Evolutionary conservation across 1,284 basidiomycete genomes (phyloP).

Genomic region (Ganoderma leucocontextum): DNA sequence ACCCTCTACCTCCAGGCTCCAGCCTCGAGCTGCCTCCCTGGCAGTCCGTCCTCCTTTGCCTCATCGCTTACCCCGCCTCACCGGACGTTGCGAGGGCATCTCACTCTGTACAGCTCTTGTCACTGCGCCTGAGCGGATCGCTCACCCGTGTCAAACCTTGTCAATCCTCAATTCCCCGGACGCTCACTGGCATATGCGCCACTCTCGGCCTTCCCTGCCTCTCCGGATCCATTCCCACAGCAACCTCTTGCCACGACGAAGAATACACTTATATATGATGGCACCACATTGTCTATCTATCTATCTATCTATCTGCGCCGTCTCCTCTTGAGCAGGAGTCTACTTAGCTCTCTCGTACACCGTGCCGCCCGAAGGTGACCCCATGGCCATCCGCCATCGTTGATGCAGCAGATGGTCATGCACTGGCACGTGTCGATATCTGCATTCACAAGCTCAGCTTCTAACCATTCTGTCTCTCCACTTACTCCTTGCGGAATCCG

Average conservation of each 20-base stretch:
- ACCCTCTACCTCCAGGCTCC: background rate
- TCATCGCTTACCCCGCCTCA: background rate
- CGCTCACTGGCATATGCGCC: background rate
- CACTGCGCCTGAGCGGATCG: background rate
- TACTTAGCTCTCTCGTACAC: background rate
- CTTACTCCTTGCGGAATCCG: background rate
- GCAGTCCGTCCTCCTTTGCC: background rate
- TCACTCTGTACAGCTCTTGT: background rate
- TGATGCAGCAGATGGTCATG: background rate
- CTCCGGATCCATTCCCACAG: slow-evolving; percentile 6
- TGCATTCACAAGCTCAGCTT: background rate
- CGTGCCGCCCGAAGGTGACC: background rate
- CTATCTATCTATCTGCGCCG: background rate
- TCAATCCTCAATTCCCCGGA: background rate
- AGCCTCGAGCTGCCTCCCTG: background rate
- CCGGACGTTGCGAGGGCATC: slow-evolving; percentile 3
- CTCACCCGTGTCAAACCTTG: background rate
- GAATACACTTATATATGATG: background rate
- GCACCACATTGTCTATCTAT: background rate
- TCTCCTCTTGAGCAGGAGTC: background rate
- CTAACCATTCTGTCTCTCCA: background rate
- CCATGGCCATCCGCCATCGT: background rate
- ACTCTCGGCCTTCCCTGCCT: background rate
- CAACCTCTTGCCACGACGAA: background rate
- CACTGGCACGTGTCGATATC: background rate